Evolutionary conservation across 2,329 filamentous ascomycete genomes (phyloP), one percentile per base, ranked within the genome.

Genomic region (Fusarium verticillioides): DNA sequence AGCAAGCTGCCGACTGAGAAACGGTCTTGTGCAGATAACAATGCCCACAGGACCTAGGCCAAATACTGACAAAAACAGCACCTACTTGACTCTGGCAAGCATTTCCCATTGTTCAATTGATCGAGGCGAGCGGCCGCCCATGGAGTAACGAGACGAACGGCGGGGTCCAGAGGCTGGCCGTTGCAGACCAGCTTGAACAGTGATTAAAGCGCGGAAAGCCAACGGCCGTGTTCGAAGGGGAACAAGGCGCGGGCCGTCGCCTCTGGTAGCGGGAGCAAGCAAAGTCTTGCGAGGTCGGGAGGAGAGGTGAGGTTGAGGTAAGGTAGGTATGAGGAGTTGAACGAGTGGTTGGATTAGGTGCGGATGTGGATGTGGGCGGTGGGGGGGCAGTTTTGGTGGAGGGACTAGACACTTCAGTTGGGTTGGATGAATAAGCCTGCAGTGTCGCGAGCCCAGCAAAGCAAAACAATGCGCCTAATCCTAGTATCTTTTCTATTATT

Each of bases 31-130:
- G 62, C 37, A 42, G 21, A 58, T 37, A 46, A 44, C 59, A 57
- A 50, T 39, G 54, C 62, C 61, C 44, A 39, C 34, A 40, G 50
- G 67, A 63, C 64, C 61, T 53, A 54, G 54, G 32, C 53, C 37
- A 32, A 69, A 47, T 58, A 69, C 58, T 73, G 68, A 65, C 49
- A 73, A 67, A 73, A 68, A 66, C 62, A 62, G 52, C 59, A 83
- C 85, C 80, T 79, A 87, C 85, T 83, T 83, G 80, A 79, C 78
- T 81, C 80, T 82, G 78, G 79, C 79, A 81, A 80, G 79, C 81
- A 79, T 83, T 81, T 83, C 84, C 85, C 85, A 87, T 87, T 82
- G 82, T 82, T 85, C 81, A 82, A 84, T 82, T 79, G 79, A 80
- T 79, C 74, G 79, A 78, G 81, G 80, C 81, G 81, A 80, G 77